Conservation (phyloP, 2,329 filamentous ascomycete species). For the Myriosclerotinia duriaeana region DNA sequence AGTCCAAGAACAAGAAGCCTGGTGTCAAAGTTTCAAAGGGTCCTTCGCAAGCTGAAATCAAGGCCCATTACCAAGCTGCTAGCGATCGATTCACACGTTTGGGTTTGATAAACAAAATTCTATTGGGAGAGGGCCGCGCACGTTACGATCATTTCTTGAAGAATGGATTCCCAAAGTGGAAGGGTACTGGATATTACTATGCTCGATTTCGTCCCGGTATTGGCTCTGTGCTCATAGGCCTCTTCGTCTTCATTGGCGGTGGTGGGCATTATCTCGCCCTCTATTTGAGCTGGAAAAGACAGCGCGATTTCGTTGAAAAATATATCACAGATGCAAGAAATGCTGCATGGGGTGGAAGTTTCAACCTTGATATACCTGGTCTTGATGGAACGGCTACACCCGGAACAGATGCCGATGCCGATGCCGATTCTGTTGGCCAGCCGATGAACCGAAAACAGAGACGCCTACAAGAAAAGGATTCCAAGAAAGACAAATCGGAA, state of each 20-base stretch:
- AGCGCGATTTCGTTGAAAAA: constrained; percentile 84
- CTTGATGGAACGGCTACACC: constrained; percentile 52
- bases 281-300: constrained; percentile 83
- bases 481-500: constrained; percentile 65
- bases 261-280: constrained; percentile 83
- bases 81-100: constrained; percentile 81
- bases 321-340: constrained; percentile 89
- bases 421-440: constrained; percentile 49
- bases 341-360: constrained; percentile 78
- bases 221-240: constrained; percentile 75
- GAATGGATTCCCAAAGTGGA: constrained; percentile 95
- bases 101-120: constrained; percentile 79
- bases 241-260: constrained; percentile 81
- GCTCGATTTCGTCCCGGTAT: constrained; percentile 87
- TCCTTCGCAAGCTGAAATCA: constrained; percentile 72
- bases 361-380: constrained; percentile 67
- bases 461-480: constrained; percentile 82
- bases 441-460: constrained; percentile 82
- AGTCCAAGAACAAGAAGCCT: constrained; percentile 53
- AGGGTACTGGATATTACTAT: constrained; percentile 98
- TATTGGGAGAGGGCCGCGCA: constrained; percentile 75
- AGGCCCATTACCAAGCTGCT: constrained; percentile 75
- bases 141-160: constrained; percentile 92
- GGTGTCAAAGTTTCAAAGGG: constrained; percentile 67
- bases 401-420: constrained; percentile 48